A percentile compares a stretch with the other conserved stretches of the same genome.
These are phyloP conservation scores for Cicer judaicum DNA, from an alignment of 306 rosid genomes.

Conservation along the genomic window DNA sequence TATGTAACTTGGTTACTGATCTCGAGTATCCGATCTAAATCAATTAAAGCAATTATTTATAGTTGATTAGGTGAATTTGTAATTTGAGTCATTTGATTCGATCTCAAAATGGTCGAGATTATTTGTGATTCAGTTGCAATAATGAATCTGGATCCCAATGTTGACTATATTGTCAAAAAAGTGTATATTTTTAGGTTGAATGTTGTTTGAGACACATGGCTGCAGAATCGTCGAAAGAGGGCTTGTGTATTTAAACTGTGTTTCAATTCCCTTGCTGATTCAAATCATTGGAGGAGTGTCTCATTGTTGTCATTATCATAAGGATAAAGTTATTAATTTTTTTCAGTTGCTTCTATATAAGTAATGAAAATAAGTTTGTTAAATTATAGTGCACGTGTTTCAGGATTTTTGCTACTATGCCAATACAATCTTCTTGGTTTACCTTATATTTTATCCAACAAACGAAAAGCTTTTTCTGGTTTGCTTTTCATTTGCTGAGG, in stretches of 20 bases:
- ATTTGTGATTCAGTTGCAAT: not conserved
- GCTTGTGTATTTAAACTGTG: slow-evolving; percentile 14
- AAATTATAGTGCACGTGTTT: slow-evolving; percentile 42
- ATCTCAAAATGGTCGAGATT: not conserved
- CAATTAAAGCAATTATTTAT: not conserved
- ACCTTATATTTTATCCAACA: slow-evolving; percentile 75
- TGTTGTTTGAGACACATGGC: not conserved
- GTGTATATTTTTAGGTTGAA: not conserved
- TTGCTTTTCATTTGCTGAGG: slow-evolving; percentile 98
- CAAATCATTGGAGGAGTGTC: slow-evolving; percentile 7
- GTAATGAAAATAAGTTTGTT: slow-evolving; percentile 28
- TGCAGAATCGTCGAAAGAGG: not conserved
- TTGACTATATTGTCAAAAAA: not conserved
- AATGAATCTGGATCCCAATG: slow-evolving; percentile 1
- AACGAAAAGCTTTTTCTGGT: slow-evolving; percentile 92
- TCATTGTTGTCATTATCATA: slow-evolving; percentile 16
- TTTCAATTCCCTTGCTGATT: slow-evolving; percentile 11
- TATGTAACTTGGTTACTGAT: not conserved
- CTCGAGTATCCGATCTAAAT: not conserved
- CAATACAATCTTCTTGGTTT: slow-evolving; percentile 83
- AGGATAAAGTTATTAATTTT: not conserved
- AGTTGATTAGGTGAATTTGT: not conserved
- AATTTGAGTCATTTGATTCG: not conserved
- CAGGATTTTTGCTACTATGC: slow-evolving; percentile 98
- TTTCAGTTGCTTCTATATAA: not conserved